These are phyloP conservation scores for Beauveria australis DNA, from an alignment of 2,329 filamentous ascomycete genomes.

Conservation along the genomic window DNA sequence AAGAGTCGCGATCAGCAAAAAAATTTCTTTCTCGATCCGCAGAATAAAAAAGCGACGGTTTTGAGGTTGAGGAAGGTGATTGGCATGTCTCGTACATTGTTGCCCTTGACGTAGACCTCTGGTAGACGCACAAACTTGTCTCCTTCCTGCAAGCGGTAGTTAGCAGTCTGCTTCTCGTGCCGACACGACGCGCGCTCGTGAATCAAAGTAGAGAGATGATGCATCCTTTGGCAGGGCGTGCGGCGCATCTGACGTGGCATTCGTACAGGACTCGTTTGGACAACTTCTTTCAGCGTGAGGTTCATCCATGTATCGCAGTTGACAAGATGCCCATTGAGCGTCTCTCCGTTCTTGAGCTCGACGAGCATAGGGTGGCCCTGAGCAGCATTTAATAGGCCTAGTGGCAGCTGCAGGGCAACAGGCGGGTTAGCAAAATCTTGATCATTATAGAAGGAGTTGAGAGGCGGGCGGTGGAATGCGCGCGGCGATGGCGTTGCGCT, in stretches of 20 bases:
- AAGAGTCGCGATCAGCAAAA: background rate
- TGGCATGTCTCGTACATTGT: conserved; percentile 62
- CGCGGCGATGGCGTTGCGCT: background rate
- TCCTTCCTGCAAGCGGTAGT: conserved; percentile 53
- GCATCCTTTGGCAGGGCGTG: background rate
- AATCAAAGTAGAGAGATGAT: background rate
- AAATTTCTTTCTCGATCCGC: background rate
- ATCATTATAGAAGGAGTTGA: background rate
- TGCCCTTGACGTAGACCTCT: conserved; percentile 93
- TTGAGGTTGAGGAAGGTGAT: no score
- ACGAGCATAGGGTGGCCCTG: conserved; percentile 98
- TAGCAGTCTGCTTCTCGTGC: background rate
- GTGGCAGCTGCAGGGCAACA: conserved; percentile 44
- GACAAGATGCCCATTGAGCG: conserved; percentile 89
- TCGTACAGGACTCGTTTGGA: conserved; percentile 78
- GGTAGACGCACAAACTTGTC: conserved; percentile 88
- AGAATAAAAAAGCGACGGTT: background rate
- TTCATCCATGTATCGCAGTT: conserved; percentile 99
- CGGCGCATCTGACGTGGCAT: background rate
- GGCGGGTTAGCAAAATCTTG: conserved; percentile 17
- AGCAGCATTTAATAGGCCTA: conserved; percentile 85
- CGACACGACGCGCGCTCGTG: background rate
- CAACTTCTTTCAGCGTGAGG: conserved; percentile 90
- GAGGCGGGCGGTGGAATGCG: background rate
- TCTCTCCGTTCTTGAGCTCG: conserved; percentile 95